phyloP scores from a whole-genome alignment of 73 alveolate genomes.

The Paraurostyla sp. region DNA sequence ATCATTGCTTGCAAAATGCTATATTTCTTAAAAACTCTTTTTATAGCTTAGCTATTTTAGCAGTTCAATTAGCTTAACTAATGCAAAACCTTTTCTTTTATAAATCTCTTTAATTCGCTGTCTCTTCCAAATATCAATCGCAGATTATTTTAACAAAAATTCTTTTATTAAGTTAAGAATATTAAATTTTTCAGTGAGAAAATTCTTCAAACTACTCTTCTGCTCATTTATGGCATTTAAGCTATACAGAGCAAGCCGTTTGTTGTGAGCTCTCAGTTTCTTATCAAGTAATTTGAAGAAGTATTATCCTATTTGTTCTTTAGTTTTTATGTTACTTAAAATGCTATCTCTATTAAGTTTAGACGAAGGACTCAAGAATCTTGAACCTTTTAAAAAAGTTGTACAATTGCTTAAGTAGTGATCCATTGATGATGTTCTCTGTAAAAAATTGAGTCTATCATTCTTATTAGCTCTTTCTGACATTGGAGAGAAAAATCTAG shows the following conservation, averaged over 20 bases:
- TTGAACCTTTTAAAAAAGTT: slow-evolving; percentile 1
- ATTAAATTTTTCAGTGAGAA: background rate
- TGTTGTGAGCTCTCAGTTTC: no score
- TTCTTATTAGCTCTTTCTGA: background rate
- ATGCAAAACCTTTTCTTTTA: slow-evolving; percentile 31
- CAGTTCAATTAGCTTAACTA: background rate
- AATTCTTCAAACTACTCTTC: background rate
- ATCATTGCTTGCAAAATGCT: background rate
- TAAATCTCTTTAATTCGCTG: background rate
- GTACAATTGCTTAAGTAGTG: slow-evolving; percentile 26
- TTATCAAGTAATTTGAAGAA: slow-evolving; percentile 1
- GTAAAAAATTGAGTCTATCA: background rate
- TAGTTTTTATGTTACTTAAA: background rate
- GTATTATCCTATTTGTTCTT: background rate
- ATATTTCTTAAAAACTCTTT: background rate
- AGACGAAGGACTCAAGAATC: slow-evolving; percentile 17
- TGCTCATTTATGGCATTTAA: no score
- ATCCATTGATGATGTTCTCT: slow-evolving; percentile 28
- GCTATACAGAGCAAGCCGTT: no score
- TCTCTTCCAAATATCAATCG: background rate
- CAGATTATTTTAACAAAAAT: background rate
- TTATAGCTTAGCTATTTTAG: background rate
- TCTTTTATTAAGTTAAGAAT: background rate
- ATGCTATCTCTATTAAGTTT: background rate
- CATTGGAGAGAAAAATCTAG: background rate